These are phyloP conservation scores for Penicillium angulare DNA, from an alignment of 495 filamentous ascomycete genomes.

Conservation along the genomic window DNA sequence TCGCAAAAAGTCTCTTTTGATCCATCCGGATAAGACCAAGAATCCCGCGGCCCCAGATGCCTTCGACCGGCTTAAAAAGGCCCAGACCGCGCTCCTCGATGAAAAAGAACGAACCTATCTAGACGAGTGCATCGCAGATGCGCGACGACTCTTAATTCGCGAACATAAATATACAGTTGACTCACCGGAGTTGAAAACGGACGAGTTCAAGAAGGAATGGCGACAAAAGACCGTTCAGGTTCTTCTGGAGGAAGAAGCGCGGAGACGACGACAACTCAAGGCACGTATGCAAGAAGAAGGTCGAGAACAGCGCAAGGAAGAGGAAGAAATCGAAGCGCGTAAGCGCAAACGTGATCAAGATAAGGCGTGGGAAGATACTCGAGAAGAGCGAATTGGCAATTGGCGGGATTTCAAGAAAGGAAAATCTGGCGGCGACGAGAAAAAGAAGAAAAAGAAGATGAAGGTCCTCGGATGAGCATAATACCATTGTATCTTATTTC, in stretches of 20 bases:
- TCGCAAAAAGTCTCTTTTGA: conserved; percentile 93
- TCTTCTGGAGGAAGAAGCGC: conserved; percentile 87
- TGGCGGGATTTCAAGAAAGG: conserved; percentile 91
- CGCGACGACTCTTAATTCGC: conserved; percentile 88
- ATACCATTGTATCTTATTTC: not conserved
- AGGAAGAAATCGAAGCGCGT: conserved; percentile 81
- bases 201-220: conserved; percentile 81
- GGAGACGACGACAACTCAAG: conserved; percentile 80
- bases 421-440: conserved; percentile 48
- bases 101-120: conserved; percentile 84
- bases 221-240: conserved; percentile 88
- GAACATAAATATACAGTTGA: conserved; percentile 92
- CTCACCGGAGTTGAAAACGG: conserved; percentile 73
- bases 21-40: conserved; percentile 96
- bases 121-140: conserved; percentile 94
- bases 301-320: conserved; percentile 79
- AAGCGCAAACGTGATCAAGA: conserved; percentile 94
- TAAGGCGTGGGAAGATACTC: conserved; percentile 87
- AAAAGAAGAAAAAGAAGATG: conserved; percentile 90
- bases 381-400: conserved; percentile 87
- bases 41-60: conserved; percentile 91
- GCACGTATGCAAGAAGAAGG: conserved; percentile 97
- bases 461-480: conserved; percentile 69
- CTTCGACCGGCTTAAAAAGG: conserved; percentile 95
- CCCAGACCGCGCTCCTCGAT: conserved; percentile 86